Evolutionary conservation across 768 basidiomycete genomes (phyloP), one percentile per base, ranked within the genome.

Genomic region (Suillus spraguei): DNA sequence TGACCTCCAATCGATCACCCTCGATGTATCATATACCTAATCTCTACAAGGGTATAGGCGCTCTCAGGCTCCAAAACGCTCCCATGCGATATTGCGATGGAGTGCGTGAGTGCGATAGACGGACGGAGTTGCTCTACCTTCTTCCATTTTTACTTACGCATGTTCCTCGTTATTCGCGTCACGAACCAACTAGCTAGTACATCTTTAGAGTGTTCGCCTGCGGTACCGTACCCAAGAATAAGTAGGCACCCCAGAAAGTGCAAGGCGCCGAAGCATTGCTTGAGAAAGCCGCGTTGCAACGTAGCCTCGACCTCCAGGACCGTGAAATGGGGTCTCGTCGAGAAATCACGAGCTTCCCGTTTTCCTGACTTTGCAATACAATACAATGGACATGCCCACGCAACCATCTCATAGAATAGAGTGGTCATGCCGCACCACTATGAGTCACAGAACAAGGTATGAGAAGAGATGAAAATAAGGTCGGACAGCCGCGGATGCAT

Each of bases 1-100:
- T n/a, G 13, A 17, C 36, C 36, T 39, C 35, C 17, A 20, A 0
- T 36, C 69, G 50, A 62, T 70, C 65, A 59, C 54, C 54, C 46
- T 28, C 59, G 42, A 61, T 60, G 62, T 47, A 47, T 47, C 46
- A 47, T 47, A 32, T 24, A 49, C 22, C 56, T 54, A 42, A 20
- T 53, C 55, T 28, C 22, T 36, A 63, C 58, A 49, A 63, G 42
- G 62, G 14, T 49, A 60, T 63, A 49, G 32, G 61, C 38, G 55
- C 62, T 71, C 70, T 60, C 72, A 73, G 64, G 69, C 62, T 35
- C 61, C 64, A 56, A 46, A 52, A 28, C n/a, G 59, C 71, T 72
- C 71, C 64, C 72, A 72, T 64, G 68, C 68, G 41, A 56, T 50
- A 59, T 54, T 66, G 53, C 62, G 64, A 66, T 59, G 53, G 32